A percentile compares a stretch with the other conserved stretches of the same genome.
Conservation (phyloP, 2,329 filamentous ascomycete genomes). For the Epichloe hybrida region DNA sequence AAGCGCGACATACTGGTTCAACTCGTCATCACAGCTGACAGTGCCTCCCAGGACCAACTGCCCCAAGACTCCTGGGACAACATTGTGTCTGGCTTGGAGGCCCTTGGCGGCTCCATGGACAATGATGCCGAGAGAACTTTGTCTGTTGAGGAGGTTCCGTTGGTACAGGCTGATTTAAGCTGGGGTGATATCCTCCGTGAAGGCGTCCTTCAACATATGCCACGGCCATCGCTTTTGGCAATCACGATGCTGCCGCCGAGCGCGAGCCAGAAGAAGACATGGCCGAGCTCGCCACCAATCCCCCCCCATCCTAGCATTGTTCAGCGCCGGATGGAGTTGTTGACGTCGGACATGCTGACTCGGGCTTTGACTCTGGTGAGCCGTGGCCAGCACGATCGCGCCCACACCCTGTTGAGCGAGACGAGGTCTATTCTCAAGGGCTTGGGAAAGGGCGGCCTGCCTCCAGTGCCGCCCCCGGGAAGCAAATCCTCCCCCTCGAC, state of each 20-base stretch:
- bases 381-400: constrained; percentile 83
- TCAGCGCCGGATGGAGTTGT: constrained; percentile 89
- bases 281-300: constrained; percentile 61
- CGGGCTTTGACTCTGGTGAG: constrained; percentile 82
- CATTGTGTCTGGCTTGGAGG: constrained; percentile 89
- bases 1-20: constrained; percentile 91
- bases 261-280: constrained; percentile 50
- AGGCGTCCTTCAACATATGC: constrained; percentile 71
- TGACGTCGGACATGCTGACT: constrained; percentile 96
- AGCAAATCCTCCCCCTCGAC: constrained; percentile 33
- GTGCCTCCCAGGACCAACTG: constrained; percentile 63
- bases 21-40: constrained; percentile 82
- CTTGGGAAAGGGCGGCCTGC: constrained; percentile 84
- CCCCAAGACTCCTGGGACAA: constrained; percentile 96
- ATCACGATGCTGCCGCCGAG: constrained; percentile 83
- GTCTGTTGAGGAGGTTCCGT: constrained; percentile 85
- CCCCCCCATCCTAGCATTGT: constrained; percentile 92
- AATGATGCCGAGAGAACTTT: constrained; percentile 69
- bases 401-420: constrained; percentile 82
- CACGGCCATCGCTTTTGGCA: constrained; percentile 78
- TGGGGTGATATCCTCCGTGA: constrained; percentile 92
- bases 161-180: constrained; percentile 86
- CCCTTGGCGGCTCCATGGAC: constrained; percentile 75
- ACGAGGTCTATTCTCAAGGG: constrained; percentile 93
- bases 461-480: constrained; percentile 60